phyloP scores from a whole-genome alignment of 345 rosid genomes.

The Eucalyptus pauciflora region DNA sequence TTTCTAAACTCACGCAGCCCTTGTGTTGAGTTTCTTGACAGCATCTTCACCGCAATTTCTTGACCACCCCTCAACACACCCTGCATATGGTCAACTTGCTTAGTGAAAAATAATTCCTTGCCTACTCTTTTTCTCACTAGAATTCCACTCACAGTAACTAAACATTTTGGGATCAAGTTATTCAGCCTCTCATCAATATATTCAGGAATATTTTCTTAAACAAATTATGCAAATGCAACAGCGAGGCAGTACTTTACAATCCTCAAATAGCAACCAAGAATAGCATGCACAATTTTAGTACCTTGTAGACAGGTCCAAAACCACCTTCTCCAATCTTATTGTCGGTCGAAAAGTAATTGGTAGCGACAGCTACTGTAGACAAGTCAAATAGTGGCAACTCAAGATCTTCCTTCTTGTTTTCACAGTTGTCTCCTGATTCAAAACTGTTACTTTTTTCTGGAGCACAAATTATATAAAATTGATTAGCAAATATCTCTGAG shows the following conservation, averaged over 20 bases:
- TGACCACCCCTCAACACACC: not conserved
- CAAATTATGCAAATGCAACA: too few relatives aligned
- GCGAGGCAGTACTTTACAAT: too few relatives aligned
- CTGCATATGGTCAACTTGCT: not conserved
- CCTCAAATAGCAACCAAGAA: not conserved
- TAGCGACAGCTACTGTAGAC: not conserved
- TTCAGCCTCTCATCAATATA: not conserved
- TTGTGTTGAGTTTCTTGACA: not conserved
- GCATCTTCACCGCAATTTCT: conserved; percentile 5
- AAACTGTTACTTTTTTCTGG: not conserved
- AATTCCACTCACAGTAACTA: too few relatives aligned
- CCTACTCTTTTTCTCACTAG: too few relatives aligned
- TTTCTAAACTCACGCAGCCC: not conserved
- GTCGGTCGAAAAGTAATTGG: not conserved
- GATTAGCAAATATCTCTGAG: too few relatives aligned
- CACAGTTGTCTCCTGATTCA: not conserved
- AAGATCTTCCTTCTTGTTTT: not conserved
- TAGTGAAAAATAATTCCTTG: too few relatives aligned
- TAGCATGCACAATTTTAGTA: not conserved
- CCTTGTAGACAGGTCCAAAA: conserved; percentile 2
- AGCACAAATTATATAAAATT: too few relatives aligned
- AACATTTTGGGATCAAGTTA: not conserved
- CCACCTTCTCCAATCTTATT: not conserved
- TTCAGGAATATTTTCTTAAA: too few relatives aligned
- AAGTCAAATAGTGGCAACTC: not conserved